phyloP scores from a whole-genome alignment of 179 eudicot genomes.

The Drosera spatulata region DNA sequence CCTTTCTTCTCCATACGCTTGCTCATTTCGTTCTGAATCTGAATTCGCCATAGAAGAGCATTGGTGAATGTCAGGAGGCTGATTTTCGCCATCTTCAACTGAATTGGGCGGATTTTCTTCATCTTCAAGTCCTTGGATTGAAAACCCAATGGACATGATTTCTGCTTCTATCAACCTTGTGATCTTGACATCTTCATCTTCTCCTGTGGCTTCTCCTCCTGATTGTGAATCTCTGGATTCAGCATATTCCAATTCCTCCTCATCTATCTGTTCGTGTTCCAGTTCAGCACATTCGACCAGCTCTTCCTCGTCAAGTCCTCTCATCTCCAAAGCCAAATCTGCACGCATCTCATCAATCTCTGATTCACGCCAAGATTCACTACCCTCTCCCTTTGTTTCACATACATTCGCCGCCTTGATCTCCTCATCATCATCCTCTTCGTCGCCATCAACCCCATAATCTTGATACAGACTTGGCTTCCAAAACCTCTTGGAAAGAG shows the following conservation, averaged over 20 bases:
- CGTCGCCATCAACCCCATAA: slow-evolving; percentile 1
- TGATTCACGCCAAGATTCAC: neutral
- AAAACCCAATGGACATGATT: slow-evolving; percentile 1
- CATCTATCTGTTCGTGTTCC: too few relatives aligned
- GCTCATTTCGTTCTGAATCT: neutral
- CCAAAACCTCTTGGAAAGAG: slow-evolving; percentile 45
- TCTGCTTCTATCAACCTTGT: slow-evolving; percentile 9
- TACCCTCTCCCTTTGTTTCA: slow-evolving; percentile 1
- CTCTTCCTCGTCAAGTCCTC: too few relatives aligned
- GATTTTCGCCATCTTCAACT: slow-evolving; percentile 3
- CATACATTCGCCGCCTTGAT: neutral
- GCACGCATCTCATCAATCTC: too few relatives aligned
- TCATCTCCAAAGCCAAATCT: too few relatives aligned
- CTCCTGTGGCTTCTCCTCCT: too few relatives aligned
- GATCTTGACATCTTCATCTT: neutral
- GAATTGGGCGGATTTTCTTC: neutral
- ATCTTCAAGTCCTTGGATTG: neutral
- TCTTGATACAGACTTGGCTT: slow-evolving; percentile 22
- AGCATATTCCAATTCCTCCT: too few relatives aligned
- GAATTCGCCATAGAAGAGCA: too few relatives aligned
- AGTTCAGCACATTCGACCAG: too few relatives aligned
- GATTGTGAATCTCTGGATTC: too few relatives aligned
- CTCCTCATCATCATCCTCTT: slow-evolving; percentile 2
- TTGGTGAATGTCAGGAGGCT: neutral
- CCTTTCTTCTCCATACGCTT: too few relatives aligned